Evolutionary conservation across 345 rosid genomes (phyloP).

Genomic region (Salix koriyanagi): DNA sequence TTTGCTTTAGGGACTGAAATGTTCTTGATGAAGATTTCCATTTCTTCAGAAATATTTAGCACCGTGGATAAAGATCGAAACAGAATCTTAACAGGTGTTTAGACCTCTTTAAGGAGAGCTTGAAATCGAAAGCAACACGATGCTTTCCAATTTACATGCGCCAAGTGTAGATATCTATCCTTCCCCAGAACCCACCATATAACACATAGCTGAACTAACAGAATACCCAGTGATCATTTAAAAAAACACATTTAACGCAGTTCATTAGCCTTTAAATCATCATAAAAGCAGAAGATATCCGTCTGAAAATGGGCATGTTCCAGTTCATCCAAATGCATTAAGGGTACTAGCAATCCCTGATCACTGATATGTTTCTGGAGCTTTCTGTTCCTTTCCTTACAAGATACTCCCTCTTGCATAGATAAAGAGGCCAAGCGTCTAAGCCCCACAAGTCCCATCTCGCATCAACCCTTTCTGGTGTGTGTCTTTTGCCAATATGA

Average conservation of each 20-base stretch:
- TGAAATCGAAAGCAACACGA: neutral
- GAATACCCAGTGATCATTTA: neutral
- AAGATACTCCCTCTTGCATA: slow-evolving; percentile 3
- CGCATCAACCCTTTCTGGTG: neutral
- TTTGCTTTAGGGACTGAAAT: neutral
- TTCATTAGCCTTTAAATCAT: neutral
- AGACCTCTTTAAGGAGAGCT: neutral
- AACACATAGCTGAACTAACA: neutral
- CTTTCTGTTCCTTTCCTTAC: slow-evolving; percentile 3
- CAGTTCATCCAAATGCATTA: neutral
- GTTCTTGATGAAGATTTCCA: neutral
- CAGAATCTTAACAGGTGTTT: slow-evolving; percentile 5
- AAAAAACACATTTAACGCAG: neutral
- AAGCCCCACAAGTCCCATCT: neutral
- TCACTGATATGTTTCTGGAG: neutral
- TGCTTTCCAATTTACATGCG: neutral
- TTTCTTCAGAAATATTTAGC: slow-evolving; percentile 16
- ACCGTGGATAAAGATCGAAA: neutral
- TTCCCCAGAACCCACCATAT: neutral
- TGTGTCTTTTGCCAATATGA: slow-evolving; percentile 11
- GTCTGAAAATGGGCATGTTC: slow-evolving; percentile 10
- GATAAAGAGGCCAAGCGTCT: neutral
- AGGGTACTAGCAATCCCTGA: neutral
- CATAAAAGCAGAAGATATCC: neutral
- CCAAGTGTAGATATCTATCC: neutral